Conservation (phyloP, 139 green algal genomes). For the Chlamydomonas sp. region DNA sequence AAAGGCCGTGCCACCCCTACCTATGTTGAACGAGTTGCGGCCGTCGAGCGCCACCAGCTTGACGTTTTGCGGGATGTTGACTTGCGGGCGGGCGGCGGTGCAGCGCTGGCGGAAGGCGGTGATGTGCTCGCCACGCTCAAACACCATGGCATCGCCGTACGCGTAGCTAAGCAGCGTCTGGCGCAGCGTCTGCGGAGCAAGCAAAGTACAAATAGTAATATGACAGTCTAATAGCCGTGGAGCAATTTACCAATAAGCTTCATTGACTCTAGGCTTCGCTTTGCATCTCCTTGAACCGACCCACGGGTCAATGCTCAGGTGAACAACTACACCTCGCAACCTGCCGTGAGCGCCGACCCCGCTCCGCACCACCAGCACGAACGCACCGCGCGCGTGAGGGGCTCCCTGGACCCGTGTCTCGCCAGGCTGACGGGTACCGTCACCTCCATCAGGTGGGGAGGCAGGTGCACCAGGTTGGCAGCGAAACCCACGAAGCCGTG, state of each 20-base stretch:
- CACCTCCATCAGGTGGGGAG: slow-evolving; percentile 9
- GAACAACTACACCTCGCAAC: too few relatives aligned
- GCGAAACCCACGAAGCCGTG: slow-evolving; percentile 31
- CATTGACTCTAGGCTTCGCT: too few relatives aligned
- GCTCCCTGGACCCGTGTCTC: neutral
- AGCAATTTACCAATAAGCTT: neutral
- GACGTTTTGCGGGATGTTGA: neutral
- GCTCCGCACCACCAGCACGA: neutral
- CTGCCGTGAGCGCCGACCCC: too few relatives aligned
- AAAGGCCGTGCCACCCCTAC: neutral
- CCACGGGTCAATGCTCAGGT: too few relatives aligned
- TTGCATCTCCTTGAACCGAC: too few relatives aligned
- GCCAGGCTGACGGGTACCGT: neutral
- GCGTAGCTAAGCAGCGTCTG: slow-evolving; percentile 14
- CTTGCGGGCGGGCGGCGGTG: neutral
- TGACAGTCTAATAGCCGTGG: neutral
- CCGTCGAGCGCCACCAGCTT: neutral
- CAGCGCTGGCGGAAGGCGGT: neutral
- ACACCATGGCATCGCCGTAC: slow-evolving; percentile 10
- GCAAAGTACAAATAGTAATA: too few relatives aligned
- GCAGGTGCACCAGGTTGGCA: slow-evolving; percentile 27
- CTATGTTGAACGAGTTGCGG: neutral
- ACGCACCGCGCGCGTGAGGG: neutral
- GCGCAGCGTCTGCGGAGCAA: neutral
- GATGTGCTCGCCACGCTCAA: neutral